phyloP scores from a whole-genome alignment of 345 rosid genomes.

The Euphorbia peplus region DNA sequence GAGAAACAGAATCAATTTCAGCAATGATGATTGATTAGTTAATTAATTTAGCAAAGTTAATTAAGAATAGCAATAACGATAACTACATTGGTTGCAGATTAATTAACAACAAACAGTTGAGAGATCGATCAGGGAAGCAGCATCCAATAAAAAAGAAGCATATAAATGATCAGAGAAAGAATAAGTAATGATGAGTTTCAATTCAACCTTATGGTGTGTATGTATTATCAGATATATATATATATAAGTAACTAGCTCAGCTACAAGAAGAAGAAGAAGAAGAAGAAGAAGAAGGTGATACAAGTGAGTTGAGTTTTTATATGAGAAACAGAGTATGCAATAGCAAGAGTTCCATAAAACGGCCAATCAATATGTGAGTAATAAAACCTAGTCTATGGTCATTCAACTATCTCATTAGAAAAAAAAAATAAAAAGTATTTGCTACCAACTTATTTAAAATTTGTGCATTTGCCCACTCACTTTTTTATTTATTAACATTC shows the following conservation, averaged over 20 bases:
- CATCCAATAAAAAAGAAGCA: background rate
- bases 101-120: background rate
- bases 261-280: background rate
- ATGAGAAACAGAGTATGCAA: constrained; percentile 4
- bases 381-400: constrained; percentile 9
- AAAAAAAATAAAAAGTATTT: too few relatives aligned
- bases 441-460: too few relatives aligned
- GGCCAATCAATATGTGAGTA: background rate
- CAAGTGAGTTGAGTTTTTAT: background rate
- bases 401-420: too few relatives aligned
- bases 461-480: too few relatives aligned
- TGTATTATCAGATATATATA: too few relatives aligned
- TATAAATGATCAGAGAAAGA: background rate
- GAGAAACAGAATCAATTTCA: background rate
- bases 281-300: background rate
- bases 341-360: background rate
- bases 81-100: background rate
- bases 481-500: too few relatives aligned
- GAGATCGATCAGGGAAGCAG: background rate
- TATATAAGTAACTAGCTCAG: too few relatives aligned
- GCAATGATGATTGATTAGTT: background rate
- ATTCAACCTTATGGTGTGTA: too few relatives aligned
- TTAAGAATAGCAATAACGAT: background rate
- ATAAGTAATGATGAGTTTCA: too few relatives aligned
- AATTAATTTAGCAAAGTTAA: background rate